phyloP scores from a whole-genome alignment of 768 basidiomycete genomes.

The Asterophora parasitica region DNA sequence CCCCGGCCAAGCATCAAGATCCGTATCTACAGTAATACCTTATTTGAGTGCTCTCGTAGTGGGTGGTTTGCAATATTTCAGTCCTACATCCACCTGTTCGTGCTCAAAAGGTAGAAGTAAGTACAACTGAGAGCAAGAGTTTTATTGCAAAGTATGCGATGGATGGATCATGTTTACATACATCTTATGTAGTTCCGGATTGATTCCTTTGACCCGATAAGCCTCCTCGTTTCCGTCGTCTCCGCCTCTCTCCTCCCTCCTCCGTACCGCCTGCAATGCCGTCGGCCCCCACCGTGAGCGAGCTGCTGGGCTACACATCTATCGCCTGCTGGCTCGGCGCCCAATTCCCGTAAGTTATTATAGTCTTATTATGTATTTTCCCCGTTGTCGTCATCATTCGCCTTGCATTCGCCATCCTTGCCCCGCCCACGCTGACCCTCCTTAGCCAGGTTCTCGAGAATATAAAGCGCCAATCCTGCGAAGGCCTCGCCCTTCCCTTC shows the following conservation, averaged over 20 bases:
- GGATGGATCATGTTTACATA: no score
- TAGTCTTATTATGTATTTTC: no score
- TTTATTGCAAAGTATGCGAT: no score
- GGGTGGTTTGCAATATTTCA: no score
- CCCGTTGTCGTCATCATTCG: not conserved
- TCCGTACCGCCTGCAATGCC: conserved; percentile 20
- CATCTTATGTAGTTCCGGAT: no score
- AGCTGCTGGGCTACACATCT: conserved; percentile 64
- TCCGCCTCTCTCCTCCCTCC: conserved; percentile 16
- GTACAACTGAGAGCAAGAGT: no score
- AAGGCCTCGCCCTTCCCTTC: conserved; percentile 90
- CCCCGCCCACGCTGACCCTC: not conserved
- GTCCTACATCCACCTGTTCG: no score
- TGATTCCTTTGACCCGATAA: not conserved
- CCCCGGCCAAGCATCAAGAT: no score
- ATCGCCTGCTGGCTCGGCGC: conserved; percentile 82
- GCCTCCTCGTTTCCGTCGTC: not conserved
- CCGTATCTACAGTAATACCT: no score
- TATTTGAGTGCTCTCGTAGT: no score
- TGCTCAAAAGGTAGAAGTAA: no score
- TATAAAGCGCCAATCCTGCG: conserved; percentile 67
- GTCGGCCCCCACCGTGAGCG: conserved; percentile 41
- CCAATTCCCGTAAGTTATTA: conserved; percentile 81
- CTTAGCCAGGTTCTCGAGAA: conserved; percentile 83
- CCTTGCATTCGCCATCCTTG: not conserved